A percentile compares a stretch with the other conserved stretches of the same genome.
These are phyloP conservation scores for Aspergillus steynii DNA, from an alignment of 495 filamentous ascomycete genomes.

Conservation along the genomic window DNA sequence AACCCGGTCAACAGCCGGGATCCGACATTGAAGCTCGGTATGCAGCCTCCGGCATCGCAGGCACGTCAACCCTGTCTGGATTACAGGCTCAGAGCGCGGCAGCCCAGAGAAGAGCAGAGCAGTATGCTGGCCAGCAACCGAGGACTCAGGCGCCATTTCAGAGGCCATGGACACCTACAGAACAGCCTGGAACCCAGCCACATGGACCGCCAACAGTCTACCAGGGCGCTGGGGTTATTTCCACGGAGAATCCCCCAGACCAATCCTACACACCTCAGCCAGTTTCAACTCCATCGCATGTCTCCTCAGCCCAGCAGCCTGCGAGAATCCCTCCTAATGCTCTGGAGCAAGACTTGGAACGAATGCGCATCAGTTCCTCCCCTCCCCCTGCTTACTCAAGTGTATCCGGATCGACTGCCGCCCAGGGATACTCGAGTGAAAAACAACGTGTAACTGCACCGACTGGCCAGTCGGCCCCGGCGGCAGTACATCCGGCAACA, in stretches of 20 bases:
- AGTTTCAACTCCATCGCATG: conserved; percentile 28
- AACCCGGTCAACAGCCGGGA: conserved; percentile 65
- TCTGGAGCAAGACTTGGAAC: conserved; percentile 83
- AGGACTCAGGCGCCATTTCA: conserved; percentile 47
- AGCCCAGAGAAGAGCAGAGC: conserved; percentile 70
- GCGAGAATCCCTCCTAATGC: conserved; percentile 52
- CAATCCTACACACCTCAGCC: conserved; percentile 32
- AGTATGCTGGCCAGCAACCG: conserved; percentile 62
- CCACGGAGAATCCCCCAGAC: conserved; percentile 27
- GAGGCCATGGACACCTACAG: conserved; percentile 94
- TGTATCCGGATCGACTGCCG: conserved; percentile 54
- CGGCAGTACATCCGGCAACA: conserved; percentile 28
- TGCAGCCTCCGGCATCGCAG: conserved; percentile 84
- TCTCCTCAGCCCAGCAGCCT: conserved; percentile 27
- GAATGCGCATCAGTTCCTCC: conserved; percentile 79
- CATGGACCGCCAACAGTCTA: conserved; percentile 94
- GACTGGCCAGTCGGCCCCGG: conserved; percentile 21
- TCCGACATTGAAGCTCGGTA: conserved; percentile 87
- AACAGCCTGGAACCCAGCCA: conserved; percentile 81
- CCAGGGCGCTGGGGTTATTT: conserved; percentile 70
- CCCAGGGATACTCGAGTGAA: conserved; percentile 74
- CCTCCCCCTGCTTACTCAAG: conserved; percentile 93
- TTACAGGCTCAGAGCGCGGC: conserved; percentile 83
- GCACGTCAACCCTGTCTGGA: conserved; percentile 74
- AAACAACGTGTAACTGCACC: conserved; percentile 55